These are phyloP conservation scores for Lipomyces anomalus DNA, from an alignment of 805 yeast species.

Conservation along the genomic window DNA sequence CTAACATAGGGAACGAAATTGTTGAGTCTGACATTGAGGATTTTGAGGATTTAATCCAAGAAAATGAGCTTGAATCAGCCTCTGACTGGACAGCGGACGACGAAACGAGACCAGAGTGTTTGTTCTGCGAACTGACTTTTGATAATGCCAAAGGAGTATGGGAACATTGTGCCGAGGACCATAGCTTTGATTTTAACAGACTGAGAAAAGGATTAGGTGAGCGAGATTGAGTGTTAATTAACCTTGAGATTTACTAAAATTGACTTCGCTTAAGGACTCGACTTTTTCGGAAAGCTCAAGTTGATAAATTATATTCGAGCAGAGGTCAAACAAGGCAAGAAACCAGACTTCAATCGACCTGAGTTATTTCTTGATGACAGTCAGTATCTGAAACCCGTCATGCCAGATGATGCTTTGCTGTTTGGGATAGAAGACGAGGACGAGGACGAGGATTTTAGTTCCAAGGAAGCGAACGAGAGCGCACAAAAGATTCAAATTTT, in stretches of 20 bases:
- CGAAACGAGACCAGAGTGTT: constrained; percentile 22
- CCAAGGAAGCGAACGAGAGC: constrained; percentile 7
- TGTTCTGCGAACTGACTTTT: constrained; percentile 21
- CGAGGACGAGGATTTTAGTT: constrained; percentile 21
- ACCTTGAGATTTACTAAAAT: background rate
- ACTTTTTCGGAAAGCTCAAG: constrained; percentile 28
- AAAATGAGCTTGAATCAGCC: constrained; percentile 28
- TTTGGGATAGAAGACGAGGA: constrained; percentile 27
- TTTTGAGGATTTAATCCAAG: constrained; percentile 23
- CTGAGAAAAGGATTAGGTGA: constrained; percentile 14
- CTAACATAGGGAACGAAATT: no score
- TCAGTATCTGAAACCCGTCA: constrained; percentile 26
- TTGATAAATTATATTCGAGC: constrained; percentile 28
- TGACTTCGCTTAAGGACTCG: constrained; percentile 15
- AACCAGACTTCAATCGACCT: constrained; percentile 16
- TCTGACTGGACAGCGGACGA: constrained; percentile 28
- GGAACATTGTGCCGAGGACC: constrained; percentile 21
- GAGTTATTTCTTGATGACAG: constrained; percentile 23
- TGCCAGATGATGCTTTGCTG: constrained; percentile 28
- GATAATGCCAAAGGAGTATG: constrained; percentile 23
- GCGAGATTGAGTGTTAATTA: background rate
- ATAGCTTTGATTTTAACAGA: constrained; percentile 24
- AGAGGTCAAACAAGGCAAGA: constrained; percentile 14
- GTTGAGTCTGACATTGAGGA: constrained; percentile 21
- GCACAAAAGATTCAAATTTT: constrained; percentile 8